phyloP scores from a whole-genome alignment of 1,284 basidiomycete species.

The Ceraceosorus bombacis region DNA sequence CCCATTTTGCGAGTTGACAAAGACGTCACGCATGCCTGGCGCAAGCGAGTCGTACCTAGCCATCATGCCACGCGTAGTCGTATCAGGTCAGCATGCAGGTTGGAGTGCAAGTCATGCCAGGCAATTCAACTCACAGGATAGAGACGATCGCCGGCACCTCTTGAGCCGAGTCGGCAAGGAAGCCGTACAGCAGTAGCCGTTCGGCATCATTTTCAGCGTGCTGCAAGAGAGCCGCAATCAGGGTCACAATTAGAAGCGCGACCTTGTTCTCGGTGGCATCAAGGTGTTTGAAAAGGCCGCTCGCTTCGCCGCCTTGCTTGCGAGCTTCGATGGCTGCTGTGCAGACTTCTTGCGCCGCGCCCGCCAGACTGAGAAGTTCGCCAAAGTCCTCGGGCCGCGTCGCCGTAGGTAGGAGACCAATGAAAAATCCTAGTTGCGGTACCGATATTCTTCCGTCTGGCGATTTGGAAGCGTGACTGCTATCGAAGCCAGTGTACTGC shows the following conservation, averaged over 20 bases:
- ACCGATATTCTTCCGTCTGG: slow-evolving; percentile 24
- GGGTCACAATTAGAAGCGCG: slow-evolving; percentile 34
- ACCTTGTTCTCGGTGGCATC: slow-evolving; percentile 35
- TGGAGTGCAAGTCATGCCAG: background rate
- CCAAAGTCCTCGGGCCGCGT: slow-evolving; percentile 35
- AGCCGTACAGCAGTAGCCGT: slow-evolving; percentile 31
- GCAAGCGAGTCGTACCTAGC: slow-evolving; percentile 34
- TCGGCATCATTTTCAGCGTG: slow-evolving; percentile 38
- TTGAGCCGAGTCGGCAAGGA: slow-evolving; percentile 35
- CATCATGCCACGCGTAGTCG: background rate
- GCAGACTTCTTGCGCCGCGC: slow-evolving; percentile 19
- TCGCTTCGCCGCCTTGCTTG: slow-evolving; percentile 18
- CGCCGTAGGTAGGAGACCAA: slow-evolving; percentile 35
- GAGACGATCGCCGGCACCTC: slow-evolving; percentile 40
- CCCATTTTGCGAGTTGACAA: slow-evolving; percentile 35
- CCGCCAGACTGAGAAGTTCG: slow-evolving; percentile 29
- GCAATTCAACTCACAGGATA: slow-evolving; percentile 21
- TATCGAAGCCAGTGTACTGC: slow-evolving; percentile 24
- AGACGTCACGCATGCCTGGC: slow-evolving; percentile 34
- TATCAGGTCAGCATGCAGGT: background rate
- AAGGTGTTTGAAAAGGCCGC: slow-evolving; percentile 25
- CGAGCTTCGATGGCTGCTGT: slow-evolving; percentile 23
- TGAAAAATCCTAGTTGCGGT: slow-evolving; percentile 36
- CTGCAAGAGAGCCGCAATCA: slow-evolving; percentile 33
- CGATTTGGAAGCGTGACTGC: slow-evolving; percentile 21